These are phyloP conservation scores for Fusarium sp. DNA, from an alignment of 2,329 filamentous ascomycete species.

Conservation along the genomic window DNA sequence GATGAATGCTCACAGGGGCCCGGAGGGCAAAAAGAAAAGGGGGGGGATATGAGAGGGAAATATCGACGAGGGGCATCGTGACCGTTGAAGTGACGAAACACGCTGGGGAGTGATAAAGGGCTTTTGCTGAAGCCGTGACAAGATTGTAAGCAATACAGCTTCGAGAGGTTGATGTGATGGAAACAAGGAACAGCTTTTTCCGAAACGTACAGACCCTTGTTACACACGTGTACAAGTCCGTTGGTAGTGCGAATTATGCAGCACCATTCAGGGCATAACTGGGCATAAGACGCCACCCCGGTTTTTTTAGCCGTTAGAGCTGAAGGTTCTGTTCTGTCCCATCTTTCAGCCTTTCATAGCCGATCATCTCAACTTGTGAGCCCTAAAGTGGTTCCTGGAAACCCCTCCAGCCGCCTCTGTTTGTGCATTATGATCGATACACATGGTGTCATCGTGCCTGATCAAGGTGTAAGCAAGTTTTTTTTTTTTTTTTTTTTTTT, in stretches of 20 bases:
- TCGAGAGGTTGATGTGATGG: conserved; percentile 16
- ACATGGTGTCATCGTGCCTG: conserved; percentile 18
- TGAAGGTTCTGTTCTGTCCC: conserved; percentile 7
- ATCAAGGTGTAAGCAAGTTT: conserved; percentile 11
- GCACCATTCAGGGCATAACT: conserved; percentile 30
- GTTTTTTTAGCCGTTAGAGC: conserved; percentile 9
- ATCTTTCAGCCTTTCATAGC: conserved; percentile 17
- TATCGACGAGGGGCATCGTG: conserved; percentile 14
- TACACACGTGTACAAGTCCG: conserved; percentile 38
- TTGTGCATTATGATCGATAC: background rate
- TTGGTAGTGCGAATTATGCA: conserved; percentile 27
- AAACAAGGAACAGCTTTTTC: conserved; percentile 26
- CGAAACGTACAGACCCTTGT: conserved; percentile 37
- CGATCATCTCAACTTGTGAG: conserved; percentile 9
- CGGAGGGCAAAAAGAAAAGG: conserved; percentile 18
- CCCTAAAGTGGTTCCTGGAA: conserved; percentile 14
- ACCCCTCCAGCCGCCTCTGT: background rate
- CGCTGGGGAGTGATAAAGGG: background rate
- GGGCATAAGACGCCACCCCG: conserved; percentile 24
- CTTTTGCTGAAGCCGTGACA: conserved; percentile 1
- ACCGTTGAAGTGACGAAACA: conserved; percentile 31
- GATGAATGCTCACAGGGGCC: conserved; percentile 30
- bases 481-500: no score
- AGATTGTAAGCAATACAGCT: background rate
- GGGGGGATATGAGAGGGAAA: conserved; percentile 21